These are phyloP conservation scores for Sarcomyxa edulis DNA, from an alignment of 768 basidiomycete genomes.

Conservation along the genomic window DNA sequence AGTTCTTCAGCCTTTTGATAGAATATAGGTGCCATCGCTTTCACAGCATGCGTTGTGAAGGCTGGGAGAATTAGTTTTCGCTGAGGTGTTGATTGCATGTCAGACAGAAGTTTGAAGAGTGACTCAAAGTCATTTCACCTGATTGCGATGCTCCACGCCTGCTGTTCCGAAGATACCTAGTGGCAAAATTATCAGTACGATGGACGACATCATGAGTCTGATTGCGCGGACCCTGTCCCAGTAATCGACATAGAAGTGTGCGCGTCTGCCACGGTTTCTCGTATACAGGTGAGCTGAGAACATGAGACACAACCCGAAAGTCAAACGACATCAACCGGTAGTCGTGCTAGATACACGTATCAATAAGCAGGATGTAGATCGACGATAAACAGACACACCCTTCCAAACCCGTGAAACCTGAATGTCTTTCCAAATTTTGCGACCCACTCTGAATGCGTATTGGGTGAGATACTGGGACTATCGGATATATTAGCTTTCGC, in stretches of 20 bases:
- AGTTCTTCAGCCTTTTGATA: conserved; percentile 48
- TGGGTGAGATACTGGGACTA: conserved; percentile 38
- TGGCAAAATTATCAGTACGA: background rate
- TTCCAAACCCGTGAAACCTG: conserved; percentile 50
- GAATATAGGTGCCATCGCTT: conserved; percentile 40
- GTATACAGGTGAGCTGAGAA: conserved; percentile 42
- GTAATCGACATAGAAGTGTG: conserved; percentile 35
- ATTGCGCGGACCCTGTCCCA: conserved; percentile 37
- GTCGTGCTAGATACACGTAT: conserved; percentile 33
- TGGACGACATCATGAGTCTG: background rate
- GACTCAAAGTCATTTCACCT: conserved; percentile 19
- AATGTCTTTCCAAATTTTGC: conserved; percentile 44
- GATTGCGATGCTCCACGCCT: conserved; percentile 40
- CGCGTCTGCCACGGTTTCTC: conserved; percentile 58
- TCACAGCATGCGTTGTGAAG: conserved; percentile 40
- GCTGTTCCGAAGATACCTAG: conserved; percentile 49
- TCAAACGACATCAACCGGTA: conserved; percentile 51
- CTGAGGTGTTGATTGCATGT: conserved; percentile 11
- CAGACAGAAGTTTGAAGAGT: background rate
- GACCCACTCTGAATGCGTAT: conserved; percentile 38
- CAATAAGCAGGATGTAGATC: background rate
- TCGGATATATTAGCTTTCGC: conserved; percentile 1
- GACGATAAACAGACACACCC: conserved; percentile 20
- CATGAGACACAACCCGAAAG: conserved; percentile 39
- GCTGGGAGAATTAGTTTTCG: conserved; percentile 46